Evolutionary conservation across 805 yeast species (phyloP), one percentile per base, ranked within the genome.

Genomic region (Ogataea chonburiensis): DNA sequence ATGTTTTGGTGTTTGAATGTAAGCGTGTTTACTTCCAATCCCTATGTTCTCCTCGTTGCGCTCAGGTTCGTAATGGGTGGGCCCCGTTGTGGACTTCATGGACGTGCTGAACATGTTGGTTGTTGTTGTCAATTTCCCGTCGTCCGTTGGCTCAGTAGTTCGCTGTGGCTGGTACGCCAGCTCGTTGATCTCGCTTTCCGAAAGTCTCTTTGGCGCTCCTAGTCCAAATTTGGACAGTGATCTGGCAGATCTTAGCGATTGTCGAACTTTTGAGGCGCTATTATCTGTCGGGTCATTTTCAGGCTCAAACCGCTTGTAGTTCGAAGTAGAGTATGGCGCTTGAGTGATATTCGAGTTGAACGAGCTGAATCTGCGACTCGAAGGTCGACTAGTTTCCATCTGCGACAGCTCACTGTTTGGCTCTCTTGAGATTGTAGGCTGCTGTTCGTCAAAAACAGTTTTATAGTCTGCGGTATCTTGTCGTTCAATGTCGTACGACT

Each of bases 141-240:
- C 39, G 7, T 35, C 34, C 24, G 34, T 6, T 49, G 18, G 47
- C 46, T 24, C 28, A 31, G 26, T 13, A 17, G 22, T 12, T 24
- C 40, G 17, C 24, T 31, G 13, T 26, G 16, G 31, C 13, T 34
- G 18, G 15, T 31, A 26, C n/a, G 43, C 34, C 11, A 36, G 34
- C 15, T 38, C 47, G 24, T 47, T 39, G 31, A 43, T 33, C 38
- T 43, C 56, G 30, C 31, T 42, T 15, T 53, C 64, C 26, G 67
- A 55, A 2, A 71, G 63, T 31, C 80, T 53, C 45, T 71, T 66
- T 1, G 79, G 79, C 8, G 77, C 78, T 2, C 80, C 80, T 24
- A 75, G 27, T 9, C 57, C 56, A 15, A 72, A 56, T 39, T 71
- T 58, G 2, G 55, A 38, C 17, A 57, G 46, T 7, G 49, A 45